phyloP scores from a whole-genome alignment of 257 asterid species.

The Fraxinus anomala region DNA sequence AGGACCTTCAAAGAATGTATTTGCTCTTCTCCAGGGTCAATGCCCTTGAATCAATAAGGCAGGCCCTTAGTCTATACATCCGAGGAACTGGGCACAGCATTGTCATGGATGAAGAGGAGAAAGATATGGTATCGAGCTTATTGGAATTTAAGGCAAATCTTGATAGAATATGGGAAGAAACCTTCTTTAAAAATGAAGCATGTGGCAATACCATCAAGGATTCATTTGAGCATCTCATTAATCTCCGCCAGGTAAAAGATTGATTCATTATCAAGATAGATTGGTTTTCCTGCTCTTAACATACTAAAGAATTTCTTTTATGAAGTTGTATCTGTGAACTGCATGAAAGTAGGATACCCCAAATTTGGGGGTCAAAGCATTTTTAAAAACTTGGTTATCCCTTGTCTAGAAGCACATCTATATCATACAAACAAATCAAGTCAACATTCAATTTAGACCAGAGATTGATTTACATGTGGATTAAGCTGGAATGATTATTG shows the following conservation, averaged over 20 bases:
- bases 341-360: neutral
- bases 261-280: neutral
- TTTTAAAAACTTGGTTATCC: neutral
- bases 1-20: constrained; percentile 89
- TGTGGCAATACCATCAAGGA: constrained; percentile 94
- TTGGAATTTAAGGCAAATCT: constrained; percentile 87
- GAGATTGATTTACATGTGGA: neutral
- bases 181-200: constrained; percentile 78
- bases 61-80: constrained; percentile 78
- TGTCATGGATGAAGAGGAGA: constrained; percentile 97
- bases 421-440: neutral
- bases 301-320: neutral
- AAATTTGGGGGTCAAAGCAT: neutral
- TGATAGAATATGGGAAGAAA: constrained; percentile 92
- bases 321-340: neutral
- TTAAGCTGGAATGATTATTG: neutral
- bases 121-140: constrained; percentile 87
- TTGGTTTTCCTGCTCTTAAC: neutral
- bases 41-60: constrained; percentile 83
- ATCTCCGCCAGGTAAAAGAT: constrained; percentile 81
- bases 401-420: neutral
- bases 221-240: constrained; percentile 91
- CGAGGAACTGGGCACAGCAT: constrained; percentile 84
- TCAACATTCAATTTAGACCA: neutral
- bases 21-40: constrained; percentile 71